Base-by-base conservation (phyloP, 2,329 filamentous ascomycete species). In the Cladosporium halotolerans region DNA sequence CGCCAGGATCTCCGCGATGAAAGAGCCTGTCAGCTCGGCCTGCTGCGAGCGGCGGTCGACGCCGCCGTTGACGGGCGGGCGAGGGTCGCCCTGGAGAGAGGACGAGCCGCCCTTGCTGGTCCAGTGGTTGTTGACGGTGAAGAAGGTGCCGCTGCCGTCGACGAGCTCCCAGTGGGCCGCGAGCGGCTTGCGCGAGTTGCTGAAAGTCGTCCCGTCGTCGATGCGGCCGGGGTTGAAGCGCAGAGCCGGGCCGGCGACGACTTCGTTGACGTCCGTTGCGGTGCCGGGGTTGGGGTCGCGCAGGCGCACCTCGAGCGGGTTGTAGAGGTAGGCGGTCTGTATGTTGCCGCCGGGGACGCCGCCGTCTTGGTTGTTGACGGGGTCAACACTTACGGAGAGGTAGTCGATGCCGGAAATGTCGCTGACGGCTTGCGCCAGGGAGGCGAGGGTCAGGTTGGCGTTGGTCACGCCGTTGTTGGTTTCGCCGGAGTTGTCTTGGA, bases 291-390 rank as follows among this genome's bases (percentile, higher is more conserved):
- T 82, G 47, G 77, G 74, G 55, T 82, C 77, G 62, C 76, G 76
- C n/a, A 88, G 78, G 45, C 76, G 73, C 42, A 89, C 64, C 3
- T 80, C 67, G 14, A 76, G 73, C 0, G 83, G 74, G 38, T 83
- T 80, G 76, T 86, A 89, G 9, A 89, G 74, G 69, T 86, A 89
- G 0, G 83, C 84, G 44, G 75, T 73, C 42, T 85, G 84, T 67
- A 89, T 88, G 72, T 89, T 88, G 36, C 84, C 84, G 11, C 85
- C 85, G 1, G 83, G 81, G 56, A 80, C 71, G 33, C 85, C 85
- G 54, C 85, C 85, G 58, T 88, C 83, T 57, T 76, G 61, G 66
- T 79, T 74, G 64, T 86, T 72, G 33, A 77, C 69, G 2, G 85
- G 84, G 41, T 72, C 74, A 52, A 88, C 76, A 57, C 82, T 78